Evolutionary conservation across 768 basidiomycete genomes (phyloP), one percentile per base, ranked within the genome.

Genomic region (Tulasnella sp.): DNA sequence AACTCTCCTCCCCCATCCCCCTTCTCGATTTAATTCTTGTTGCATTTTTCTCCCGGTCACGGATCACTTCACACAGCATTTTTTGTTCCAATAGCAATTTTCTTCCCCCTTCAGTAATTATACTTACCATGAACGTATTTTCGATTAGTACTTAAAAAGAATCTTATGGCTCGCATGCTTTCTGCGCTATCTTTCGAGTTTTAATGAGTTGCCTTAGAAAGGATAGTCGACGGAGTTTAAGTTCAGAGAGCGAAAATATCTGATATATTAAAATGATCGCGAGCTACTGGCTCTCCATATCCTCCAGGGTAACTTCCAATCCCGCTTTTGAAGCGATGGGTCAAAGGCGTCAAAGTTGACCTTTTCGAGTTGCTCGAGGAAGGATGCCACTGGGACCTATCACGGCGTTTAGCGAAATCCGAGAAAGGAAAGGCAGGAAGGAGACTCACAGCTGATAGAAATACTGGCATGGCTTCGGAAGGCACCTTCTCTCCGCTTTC

Each of bases 231-330:
- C n/a, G n/a, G n/a, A n/a, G n/a, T n/a, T n/a, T n/a, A n/a, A 17
- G 42, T 2, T 17, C 15, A 45, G 42, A 45, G 42, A 45, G 42
- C 15, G 12, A 45, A 17, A 19, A 4, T 4, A 45, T 1, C 49
- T n/a, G 11, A 31, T 64, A 31, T 29, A 64, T 42, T 76, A 79
- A 49, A 79, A 76, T 40, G 22, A 37, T n/a, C 74, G n/a, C 22
- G 74, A 38, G 37, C 77, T 74, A 31, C 49, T 64, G 31, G 72
- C 82, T 71, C 85, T 83, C 88, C 88, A 89, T 42, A 94, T 87
- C 80, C 87, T 86, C 89, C 89, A 92, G 72, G 94, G 88, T 80
- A 94, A 83, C 84, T 87, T 88, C 90, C 94, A 94, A 81, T 91
- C 90, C 82, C 88, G 86, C 80, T 84, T 76, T 83, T 89, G 90